Percentiles rank a stretch among this genome's conserved stretches.
phyloP scores from a whole-genome alignment of 1,284 basidiomycete genomes.

The Lignosus rhinocerotis region DNA sequence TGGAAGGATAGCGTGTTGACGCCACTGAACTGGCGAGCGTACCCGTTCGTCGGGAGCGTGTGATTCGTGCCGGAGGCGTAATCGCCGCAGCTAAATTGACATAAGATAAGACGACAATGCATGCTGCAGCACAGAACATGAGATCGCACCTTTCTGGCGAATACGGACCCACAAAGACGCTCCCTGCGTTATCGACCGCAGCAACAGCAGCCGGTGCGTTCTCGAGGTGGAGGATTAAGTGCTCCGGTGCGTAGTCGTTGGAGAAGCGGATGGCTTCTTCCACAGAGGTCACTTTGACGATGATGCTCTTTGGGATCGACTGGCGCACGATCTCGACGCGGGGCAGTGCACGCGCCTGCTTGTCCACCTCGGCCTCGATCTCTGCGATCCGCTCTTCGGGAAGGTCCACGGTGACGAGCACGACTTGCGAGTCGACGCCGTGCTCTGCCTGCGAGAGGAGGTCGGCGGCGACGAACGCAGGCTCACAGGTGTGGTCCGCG shows the following conservation, averaged over 20 bases:
- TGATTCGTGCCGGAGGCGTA: slow-evolving; percentile 99
- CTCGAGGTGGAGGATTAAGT: slow-evolving; percentile 88
- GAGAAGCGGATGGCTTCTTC: slow-evolving; percentile 86
- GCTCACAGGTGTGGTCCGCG: slow-evolving; percentile 84
- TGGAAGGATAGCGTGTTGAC: slow-evolving; percentile 98
- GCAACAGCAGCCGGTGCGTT: slow-evolving; percentile 69
- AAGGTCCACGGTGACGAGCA: slow-evolving; percentile 83
- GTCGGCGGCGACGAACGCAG: slow-evolving; percentile 94
- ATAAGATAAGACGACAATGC: neutral
- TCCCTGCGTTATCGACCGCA: slow-evolving; percentile 87
- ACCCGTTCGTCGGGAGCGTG: slow-evolving; percentile 93
- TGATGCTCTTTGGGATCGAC: slow-evolving; percentile 91
- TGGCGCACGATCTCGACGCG: slow-evolving; percentile 90
- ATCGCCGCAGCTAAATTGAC: slow-evolving; percentile 82
- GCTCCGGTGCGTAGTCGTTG: slow-evolving; percentile 98
- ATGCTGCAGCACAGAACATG: neutral
- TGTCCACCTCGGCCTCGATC: slow-evolving; percentile 87
- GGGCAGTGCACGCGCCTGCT: slow-evolving; percentile 84
- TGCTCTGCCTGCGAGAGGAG: slow-evolving; percentile 98
- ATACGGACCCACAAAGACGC: slow-evolving; percentile 93
- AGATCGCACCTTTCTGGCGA: slow-evolving; percentile 85
- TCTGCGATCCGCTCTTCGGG: slow-evolving; percentile 59
- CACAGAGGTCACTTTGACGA: slow-evolving; percentile 70
- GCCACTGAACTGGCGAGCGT: slow-evolving; percentile 96
- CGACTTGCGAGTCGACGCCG: slow-evolving; percentile 97